phyloP scores from a whole-genome alignment of 2,329 filamentous ascomycete genomes.

The Huntiella decipiens region DNA sequence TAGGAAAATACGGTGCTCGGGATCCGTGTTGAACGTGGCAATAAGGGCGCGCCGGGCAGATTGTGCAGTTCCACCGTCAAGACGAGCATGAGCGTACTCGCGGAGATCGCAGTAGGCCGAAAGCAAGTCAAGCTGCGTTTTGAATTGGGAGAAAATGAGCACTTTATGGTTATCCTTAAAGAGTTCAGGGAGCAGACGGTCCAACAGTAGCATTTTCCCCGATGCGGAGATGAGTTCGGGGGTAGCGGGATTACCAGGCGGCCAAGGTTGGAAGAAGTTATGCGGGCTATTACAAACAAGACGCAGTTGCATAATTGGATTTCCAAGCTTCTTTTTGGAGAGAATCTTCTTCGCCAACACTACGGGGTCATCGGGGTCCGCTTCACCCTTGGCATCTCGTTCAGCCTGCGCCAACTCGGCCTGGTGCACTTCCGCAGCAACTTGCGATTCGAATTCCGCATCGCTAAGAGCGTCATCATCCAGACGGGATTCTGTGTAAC shows the following conservation, averaged over 20 bases:
- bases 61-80: conserved; percentile 75
- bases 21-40: conserved; percentile 48
- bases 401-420: conserved; percentile 40
- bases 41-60: conserved; percentile 52
- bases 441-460: conserved; percentile 61
- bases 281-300: conserved; percentile 86
- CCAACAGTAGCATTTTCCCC: conserved; percentile 89
- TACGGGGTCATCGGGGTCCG: background rate
- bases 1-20: conserved; percentile 56
- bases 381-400: conserved; percentile 3
- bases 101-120: conserved; percentile 76
- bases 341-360: conserved; percentile 51
- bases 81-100: conserved; percentile 66
- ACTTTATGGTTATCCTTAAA: conserved; percentile 68
- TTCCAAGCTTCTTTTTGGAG: conserved; percentile 78
- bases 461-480: conserved; percentile 53
- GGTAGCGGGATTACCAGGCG: conserved; percentile 43
- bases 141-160: conserved; percentile 92
- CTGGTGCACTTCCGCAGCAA: conserved; percentile 42
- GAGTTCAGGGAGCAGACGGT: conserved; percentile 61
- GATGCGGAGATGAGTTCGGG: conserved; percentile 71
- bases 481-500: conserved; percentile 30
- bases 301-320: conserved; percentile 78
- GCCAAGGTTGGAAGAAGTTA: conserved; percentile 91
- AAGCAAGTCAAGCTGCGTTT: conserved; percentile 77